Evolutionary conservation across 257 asterid species (phyloP).

Genomic region (Solanum ossicruentum): DNA sequence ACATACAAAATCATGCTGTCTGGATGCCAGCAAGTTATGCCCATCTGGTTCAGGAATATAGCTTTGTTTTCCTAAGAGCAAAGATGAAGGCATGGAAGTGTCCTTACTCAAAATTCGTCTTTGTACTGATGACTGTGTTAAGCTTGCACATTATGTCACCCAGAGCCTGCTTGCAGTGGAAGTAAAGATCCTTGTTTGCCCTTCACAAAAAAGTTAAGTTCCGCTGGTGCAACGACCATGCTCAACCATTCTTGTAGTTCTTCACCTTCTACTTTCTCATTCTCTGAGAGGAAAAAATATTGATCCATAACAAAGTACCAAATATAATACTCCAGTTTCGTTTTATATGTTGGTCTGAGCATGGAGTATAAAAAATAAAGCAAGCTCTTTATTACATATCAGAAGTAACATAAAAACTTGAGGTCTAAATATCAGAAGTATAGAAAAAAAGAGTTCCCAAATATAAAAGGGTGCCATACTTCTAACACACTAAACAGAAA

Average conservation of each 20-base stretch:
- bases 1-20: neutral
- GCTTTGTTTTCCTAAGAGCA: neutral
- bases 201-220: slow-evolving; percentile 59
- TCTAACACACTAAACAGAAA: neutral
- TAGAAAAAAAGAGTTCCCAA: neutral
- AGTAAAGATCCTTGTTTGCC: slow-evolving; percentile 68
- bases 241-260: slow-evolving; percentile 87
- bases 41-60: neutral
- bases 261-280: slow-evolving; percentile 96
- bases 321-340: neutral
- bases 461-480: neutral
- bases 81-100: neutral
- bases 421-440: neutral
- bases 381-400: neutral
- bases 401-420: neutral
- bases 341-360: neutral
- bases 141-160: slow-evolving; percentile 2
- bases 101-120: neutral
- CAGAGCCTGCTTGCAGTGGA: slow-evolving; percentile 56
- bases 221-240: slow-evolving; percentile 84
- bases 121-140: neutral
- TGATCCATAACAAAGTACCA: neutral
- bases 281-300: slow-evolving; percentile 24
- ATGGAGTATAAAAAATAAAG: neutral
- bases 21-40: neutral